Conservation (phyloP, 192 early-diverging fungal species). For the Entophlyctis luteolus region DNA sequence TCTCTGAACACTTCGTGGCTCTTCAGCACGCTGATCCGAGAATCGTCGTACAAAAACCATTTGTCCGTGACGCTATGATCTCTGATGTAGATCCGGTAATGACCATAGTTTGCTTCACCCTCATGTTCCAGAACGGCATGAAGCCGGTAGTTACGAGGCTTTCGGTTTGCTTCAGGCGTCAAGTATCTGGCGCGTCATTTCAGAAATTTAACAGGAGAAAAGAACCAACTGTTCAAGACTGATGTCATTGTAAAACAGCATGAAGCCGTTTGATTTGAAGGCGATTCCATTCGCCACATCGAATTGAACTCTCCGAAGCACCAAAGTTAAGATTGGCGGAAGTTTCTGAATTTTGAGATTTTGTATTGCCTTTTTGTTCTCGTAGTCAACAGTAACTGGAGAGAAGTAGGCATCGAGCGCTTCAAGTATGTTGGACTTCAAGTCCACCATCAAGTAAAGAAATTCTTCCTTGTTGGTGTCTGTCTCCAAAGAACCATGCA, state of each 20-base stretch:
- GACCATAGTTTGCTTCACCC: conserved; percentile 22
- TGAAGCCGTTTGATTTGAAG: conserved; percentile 21
- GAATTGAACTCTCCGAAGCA: conserved; percentile 17
- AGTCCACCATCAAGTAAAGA: conserved; percentile 1
- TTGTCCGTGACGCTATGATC: neutral
- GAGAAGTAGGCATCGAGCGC: conserved; percentile 15
- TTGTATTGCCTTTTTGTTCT: conserved; percentile 4
- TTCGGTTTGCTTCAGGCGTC: neutral
- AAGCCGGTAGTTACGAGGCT: conserved; percentile 13
- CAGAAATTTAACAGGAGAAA: neutral
- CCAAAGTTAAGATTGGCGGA: conserved; percentile 14
- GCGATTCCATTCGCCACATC: conserved; percentile 2
- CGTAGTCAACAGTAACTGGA: conserved; percentile 6
- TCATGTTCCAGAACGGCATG: conserved; percentile 27
- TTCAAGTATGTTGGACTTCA: neutral
- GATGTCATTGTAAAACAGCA: conserved; percentile 14
- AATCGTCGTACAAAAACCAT: conserved; percentile 25
- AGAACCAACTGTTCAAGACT: conserved; percentile 6
- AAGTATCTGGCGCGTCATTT: neutral
- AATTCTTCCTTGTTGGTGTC: neutral
- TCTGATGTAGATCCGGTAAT: conserved; percentile 21
- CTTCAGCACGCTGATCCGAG: neutral
- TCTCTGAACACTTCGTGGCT: conserved; percentile 4
- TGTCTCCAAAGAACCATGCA: neutral
- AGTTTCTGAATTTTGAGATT: neutral